A percentile compares a stretch with the other conserved stretches of the same genome.
These are phyloP conservation scores for Eucalyptus marginata DNA, from an alignment of 345 rosid species.

Conservation along the genomic window DNA sequence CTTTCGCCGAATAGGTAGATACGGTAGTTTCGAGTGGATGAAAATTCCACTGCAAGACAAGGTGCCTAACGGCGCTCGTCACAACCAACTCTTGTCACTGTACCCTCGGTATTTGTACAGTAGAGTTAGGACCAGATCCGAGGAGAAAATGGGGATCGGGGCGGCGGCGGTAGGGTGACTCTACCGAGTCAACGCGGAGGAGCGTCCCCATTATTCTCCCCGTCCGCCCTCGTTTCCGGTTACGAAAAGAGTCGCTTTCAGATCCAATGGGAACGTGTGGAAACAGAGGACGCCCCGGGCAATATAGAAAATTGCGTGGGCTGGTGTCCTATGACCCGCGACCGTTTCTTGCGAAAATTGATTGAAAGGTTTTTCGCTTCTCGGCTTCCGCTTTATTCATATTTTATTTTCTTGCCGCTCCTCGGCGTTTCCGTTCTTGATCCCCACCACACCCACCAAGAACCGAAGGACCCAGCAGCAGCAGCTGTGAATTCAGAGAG, in stretches of 20 bases:
- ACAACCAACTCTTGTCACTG: no score
- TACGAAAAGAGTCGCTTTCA: neutral
- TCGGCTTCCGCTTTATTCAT: neutral
- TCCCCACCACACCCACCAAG: neutral
- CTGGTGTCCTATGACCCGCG: neutral
- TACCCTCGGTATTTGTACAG: neutral
- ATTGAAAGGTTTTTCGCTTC: neutral
- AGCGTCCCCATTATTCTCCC: neutral
- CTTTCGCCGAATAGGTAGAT: no score
- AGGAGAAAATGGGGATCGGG: neutral
- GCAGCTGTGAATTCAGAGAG: neutral
- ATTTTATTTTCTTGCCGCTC: neutral
- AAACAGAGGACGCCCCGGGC: neutral
- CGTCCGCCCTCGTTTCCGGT: no score
- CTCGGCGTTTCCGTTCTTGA: neutral
- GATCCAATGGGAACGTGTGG: neutral
- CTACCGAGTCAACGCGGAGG: neutral
- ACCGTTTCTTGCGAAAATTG: neutral
- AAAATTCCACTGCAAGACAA: no score
- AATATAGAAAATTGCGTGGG: neutral
- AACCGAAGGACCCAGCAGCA: neutral
- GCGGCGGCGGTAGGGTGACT: neutral
- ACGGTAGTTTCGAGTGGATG: no score
- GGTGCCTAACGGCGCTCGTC: no score
- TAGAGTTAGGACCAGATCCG: neutral